Base-by-base conservation (phyloP, 2,329 filamentous ascomycete species). In the Huntiella decipiens region DNA sequence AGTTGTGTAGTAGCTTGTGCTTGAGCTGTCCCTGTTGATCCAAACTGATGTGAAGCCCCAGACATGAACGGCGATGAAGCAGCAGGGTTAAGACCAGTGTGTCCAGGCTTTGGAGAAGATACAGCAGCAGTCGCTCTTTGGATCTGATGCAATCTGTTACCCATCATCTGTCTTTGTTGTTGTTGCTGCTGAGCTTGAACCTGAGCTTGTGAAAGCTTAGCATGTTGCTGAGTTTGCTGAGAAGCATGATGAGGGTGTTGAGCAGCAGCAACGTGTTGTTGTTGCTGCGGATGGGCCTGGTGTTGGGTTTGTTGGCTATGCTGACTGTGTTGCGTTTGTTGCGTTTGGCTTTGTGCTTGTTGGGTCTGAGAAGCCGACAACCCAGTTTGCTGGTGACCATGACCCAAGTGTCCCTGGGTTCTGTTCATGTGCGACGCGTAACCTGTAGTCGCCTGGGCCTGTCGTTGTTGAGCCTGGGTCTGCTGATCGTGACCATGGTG, bases 191-290 rank as follows among this genome's bases (percentile, higher is more conserved):
- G 52, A n/a, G 43, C 47, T 17, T 49, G 43, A 19, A 42, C 49
- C 38, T 54, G 52, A 8, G 33, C 36, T 12, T 51, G 53, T 37
- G 52, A 54, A 16, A 49, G 49, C 19, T 53, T n/a, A 13, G 35
- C 28, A 12, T 44, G 46, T 17, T 47, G 45, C 17, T 40, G 19
- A 12, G 43, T 38, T 12, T 19, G 36, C 39, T 37, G 35, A 8
- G 46, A 33, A 4, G 32, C 43, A 12, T 45, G 43, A n/a, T 47
- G 48, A 16, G 54, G 52, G n/a, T 38, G 35, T 22, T 43, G 45
- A 17, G 44, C 51, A 12, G 45, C 40, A 6, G 43, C 34, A 11
- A 35, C 11, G 12, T 44, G 43, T 44, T 44, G 43, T 38, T 38
- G 35, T 38, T 38, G 35, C 4, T 38, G 43, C 5, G 5, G 22